Base-by-base conservation (phyloP, 116 monocot genomes). In the Thalassia testudinum region DNA sequence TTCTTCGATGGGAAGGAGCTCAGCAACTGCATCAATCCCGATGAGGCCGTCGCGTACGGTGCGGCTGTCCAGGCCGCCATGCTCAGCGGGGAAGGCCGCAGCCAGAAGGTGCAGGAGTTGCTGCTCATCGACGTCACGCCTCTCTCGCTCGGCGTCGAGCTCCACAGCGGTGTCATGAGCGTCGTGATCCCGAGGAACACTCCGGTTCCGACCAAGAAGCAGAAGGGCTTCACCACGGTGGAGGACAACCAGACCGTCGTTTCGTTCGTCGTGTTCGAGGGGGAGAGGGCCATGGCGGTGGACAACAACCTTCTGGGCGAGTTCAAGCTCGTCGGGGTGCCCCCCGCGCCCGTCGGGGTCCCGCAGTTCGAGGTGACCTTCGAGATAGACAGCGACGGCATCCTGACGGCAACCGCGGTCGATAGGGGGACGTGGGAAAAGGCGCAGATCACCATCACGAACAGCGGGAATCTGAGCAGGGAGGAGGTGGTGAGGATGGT, bases 131-230 rank as follows among this genome's bases (percentile, higher is more conserved):
- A 47, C 47, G 11, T 43, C 7, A 78, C 81, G 23, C 86, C 87
- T 50, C 72, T 86, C 12, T 81, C 78, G 1, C 71, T 68, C 16
- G 85, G 85, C 14, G 19, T 86, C 26, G 85, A 85, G 67, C 80
- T 77, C 23, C 75, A 79, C 20, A 80, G 80, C 3, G 86, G 86
- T 0, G 80, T 52, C 25, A 52, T 52, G 51, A 52, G 7, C 5
- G 51, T 52, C 6, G 6, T 52, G 21, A 52, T 52, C 51, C 51
- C 51, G 5, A 22, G 51, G 25, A 52, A 52, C 51, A 52, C 51
- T 7, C 4, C 51, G 38, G 72, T 79, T 18, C 79, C 79, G 21
- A 70, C 74, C 58, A 74, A 71, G 66, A 79, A 79, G 79, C 70
- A 73, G 61, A 73, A 78, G 62, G 66, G 73, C 23, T 78, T 78